phyloP scores from a whole-genome alignment of 331 rosid species.

The Rhamnella rubrinervis region DNA sequence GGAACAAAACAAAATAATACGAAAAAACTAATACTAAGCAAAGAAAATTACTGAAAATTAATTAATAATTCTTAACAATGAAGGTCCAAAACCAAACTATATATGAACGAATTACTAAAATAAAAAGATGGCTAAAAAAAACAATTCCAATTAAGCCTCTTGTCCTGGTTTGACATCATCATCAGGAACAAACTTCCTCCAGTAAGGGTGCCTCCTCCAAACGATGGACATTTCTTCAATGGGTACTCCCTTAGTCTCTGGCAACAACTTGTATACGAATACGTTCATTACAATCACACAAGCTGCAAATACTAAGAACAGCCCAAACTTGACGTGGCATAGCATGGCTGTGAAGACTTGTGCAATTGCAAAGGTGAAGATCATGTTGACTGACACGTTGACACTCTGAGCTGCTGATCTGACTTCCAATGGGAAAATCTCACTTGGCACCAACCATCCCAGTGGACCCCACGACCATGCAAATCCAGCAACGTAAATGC shows the following conservation, averaged over 20 bases:
- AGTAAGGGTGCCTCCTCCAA: slow-evolving; percentile 12
- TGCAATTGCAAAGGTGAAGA: slow-evolving; percentile 19
- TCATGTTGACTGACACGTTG: slow-evolving; percentile 23
- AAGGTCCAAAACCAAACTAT: too few relatives aligned
- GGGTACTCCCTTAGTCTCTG: slow-evolving; percentile 12
- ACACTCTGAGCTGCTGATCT: slow-evolving; percentile 16
- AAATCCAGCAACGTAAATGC: slow-evolving; percentile 12
- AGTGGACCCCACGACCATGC: slow-evolving; percentile 29
- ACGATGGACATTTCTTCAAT: slow-evolving; percentile 15
- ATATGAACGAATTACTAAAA: too few relatives aligned
- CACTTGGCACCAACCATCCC: slow-evolving; percentile 25
- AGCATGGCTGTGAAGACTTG: slow-evolving; percentile 19
- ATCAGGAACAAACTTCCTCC: slow-evolving; percentile 2
- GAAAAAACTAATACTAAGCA: too few relatives aligned
- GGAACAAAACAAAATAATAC: too few relatives aligned
- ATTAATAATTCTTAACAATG: too few relatives aligned
- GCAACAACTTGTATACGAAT: slow-evolving; percentile 11
- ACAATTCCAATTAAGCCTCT: not conserved
- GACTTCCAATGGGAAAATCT: slow-evolving; percentile 16
- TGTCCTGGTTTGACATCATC: not conserved
- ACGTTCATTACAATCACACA: slow-evolving; percentile 3
- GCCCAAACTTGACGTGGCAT: slow-evolving; percentile 13
- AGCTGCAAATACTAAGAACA: slow-evolving; percentile 17
- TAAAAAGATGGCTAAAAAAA: not conserved
- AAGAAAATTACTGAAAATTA: too few relatives aligned